These are phyloP conservation scores for Suhomyces atakaporum DNA, from an alignment of 1,139 yeast genomes.

Conservation along the genomic window DNA sequence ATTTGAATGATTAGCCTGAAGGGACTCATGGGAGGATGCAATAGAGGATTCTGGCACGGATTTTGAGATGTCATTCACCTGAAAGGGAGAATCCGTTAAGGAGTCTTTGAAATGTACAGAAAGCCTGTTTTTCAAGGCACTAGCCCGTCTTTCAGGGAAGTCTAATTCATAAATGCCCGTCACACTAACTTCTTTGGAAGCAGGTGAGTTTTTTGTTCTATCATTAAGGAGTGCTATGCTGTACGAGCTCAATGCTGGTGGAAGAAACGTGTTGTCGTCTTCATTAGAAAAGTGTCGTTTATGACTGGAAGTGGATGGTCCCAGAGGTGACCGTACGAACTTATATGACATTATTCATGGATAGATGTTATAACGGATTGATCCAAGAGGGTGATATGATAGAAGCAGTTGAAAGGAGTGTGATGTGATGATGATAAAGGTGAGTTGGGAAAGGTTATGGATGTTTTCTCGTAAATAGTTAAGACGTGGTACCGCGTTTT, in stretches of 20 bases:
- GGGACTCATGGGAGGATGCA: slow-evolving; percentile 15
- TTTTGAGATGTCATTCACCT: slow-evolving; percentile 8
- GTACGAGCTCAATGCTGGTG: slow-evolving; percentile 68
- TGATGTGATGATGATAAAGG: background rate
- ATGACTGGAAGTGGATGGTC: slow-evolving; percentile 10
- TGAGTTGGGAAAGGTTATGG: background rate
- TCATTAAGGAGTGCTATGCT: slow-evolving; percentile 41
- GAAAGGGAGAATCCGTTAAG: slow-evolving; percentile 3
- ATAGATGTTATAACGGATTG: too few species aligned
- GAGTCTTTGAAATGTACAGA: slow-evolving; percentile 35
- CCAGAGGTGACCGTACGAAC: slow-evolving; percentile 11
- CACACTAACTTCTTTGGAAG: slow-evolving; percentile 14
- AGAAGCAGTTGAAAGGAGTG: too few species aligned
- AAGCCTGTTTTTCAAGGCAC: slow-evolving; percentile 30
- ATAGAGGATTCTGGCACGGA: slow-evolving; percentile 3
- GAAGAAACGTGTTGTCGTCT: slow-evolving; percentile 58
- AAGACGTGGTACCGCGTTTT: background rate
- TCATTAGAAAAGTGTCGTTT: slow-evolving; percentile 30
- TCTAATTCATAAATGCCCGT: slow-evolving; percentile 40
- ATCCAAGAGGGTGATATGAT: too few species aligned
- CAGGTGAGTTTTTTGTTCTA: slow-evolving; percentile 14
- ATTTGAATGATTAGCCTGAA: slow-evolving; percentile 6
- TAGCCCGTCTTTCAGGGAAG: slow-evolving; percentile 27
- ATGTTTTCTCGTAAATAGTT: background rate
- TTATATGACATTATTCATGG: slow-evolving; percentile 15